These are phyloP conservation scores for Talaromyces sp. DNA, from an alignment of 2,329 filamentous ascomycete species.

Conservation along the genomic window DNA sequence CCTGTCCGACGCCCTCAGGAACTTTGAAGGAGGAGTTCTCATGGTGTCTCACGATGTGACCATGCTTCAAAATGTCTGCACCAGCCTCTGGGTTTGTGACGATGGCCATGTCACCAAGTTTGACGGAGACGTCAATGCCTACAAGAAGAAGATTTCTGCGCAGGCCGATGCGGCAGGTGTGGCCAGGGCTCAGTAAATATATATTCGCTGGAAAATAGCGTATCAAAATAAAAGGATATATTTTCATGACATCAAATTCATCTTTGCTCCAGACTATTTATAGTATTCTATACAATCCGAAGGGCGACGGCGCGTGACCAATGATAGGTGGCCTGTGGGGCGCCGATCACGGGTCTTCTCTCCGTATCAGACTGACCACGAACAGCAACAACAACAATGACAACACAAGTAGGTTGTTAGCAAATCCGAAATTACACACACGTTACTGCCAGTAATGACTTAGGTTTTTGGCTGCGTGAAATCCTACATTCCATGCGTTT, in stretches of 20 bases:
- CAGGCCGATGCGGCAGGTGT: slow-evolving; percentile 87
- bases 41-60: slow-evolving; percentile 99
- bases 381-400: background rate
- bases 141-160: slow-evolving; percentile 92
- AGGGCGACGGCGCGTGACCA: background rate
- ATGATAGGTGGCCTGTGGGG: background rate
- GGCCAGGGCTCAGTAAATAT: slow-evolving; percentile 39
- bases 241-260: background rate
- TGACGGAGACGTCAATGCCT: slow-evolving; percentile 86
- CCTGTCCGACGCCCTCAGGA: slow-evolving; percentile 72
- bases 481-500: background rate
- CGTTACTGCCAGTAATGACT: background rate
- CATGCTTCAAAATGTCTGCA: slow-evolving; percentile 95
- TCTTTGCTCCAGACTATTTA: background rate
- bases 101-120: slow-evolving; percentile 93
- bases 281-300: background rate
- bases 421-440: background rate
- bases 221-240: background rate
- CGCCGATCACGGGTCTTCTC: background rate
- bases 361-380: background rate
- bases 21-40: slow-evolving; percentile 89
- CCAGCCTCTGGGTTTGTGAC: slow-evolving; percentile 93
- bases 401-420: background rate
- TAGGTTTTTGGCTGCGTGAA: background rate
- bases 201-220: background rate